Conservation (phyloP, 805 yeast species). For the Isabelozyma heimii region DNA sequence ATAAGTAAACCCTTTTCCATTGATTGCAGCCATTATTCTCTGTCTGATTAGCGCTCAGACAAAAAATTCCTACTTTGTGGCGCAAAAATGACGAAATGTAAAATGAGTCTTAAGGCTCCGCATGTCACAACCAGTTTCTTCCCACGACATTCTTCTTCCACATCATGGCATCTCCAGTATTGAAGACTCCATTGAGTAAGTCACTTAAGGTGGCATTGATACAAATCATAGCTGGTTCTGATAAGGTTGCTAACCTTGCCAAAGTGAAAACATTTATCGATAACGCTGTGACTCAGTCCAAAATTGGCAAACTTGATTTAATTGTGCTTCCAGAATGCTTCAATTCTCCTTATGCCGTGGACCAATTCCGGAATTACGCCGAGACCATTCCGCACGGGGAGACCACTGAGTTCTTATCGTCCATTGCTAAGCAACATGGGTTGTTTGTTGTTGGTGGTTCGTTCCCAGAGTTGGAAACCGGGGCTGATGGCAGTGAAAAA, state of each 20-base stretch:
- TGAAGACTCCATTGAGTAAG: slow-evolving; percentile 45
- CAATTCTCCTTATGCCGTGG: slow-evolving; percentile 91
- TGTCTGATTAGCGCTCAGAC: too few relatives aligned
- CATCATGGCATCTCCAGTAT: slow-evolving; percentile 11
- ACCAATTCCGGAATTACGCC: slow-evolving; percentile 82
- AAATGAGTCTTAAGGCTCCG: not conserved
- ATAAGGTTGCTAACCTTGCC: slow-evolving; percentile 72
- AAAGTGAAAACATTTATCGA: slow-evolving; percentile 64
- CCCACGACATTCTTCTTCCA: not conserved
- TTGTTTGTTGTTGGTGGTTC: slow-evolving; percentile 87
- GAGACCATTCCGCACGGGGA: slow-evolving; percentile 81
- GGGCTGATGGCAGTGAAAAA: slow-evolving; percentile 49
- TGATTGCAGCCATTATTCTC: too few relatives aligned
- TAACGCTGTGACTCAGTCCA: slow-evolving; percentile 49
- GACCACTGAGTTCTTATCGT: slow-evolving; percentile 57
- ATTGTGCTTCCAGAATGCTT: slow-evolving; percentile 94
- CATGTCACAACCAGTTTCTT: not conserved
- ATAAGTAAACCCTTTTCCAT: too few relatives aligned
- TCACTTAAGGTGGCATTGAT: slow-evolving; percentile 77
- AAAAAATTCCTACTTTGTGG: too few relatives aligned
- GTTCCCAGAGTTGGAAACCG: slow-evolving; percentile 68
- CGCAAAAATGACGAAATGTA: too few relatives aligned
- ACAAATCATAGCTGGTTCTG: slow-evolving; percentile 79
- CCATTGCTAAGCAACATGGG: slow-evolving; percentile 61
- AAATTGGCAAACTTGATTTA: slow-evolving; percentile 49